Percentiles rank a stretch among this genome's conserved stretches.
These are phyloP conservation scores for Metarhizium anisopliae DNA, from an alignment of 2,329 filamentous ascomycete species.

Conservation along the genomic window DNA sequence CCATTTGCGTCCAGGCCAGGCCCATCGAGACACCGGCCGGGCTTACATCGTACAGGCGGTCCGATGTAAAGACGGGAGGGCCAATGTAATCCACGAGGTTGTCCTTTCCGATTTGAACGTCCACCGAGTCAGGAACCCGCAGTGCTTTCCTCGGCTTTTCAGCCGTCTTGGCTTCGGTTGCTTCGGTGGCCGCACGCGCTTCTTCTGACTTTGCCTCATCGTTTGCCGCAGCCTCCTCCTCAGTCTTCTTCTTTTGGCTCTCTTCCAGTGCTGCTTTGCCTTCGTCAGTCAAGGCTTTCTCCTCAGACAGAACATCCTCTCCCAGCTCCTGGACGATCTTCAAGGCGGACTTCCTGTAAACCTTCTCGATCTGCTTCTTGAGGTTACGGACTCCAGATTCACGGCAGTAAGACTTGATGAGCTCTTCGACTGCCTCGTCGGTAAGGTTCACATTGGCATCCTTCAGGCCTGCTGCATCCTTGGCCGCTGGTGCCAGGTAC, in stretches of 20 bases:
- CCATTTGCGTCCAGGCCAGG: conserved; percentile 95
- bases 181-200: conserved; percentile 18
- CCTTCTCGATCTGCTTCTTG: conserved; percentile 99
- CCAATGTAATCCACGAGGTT: conserved; percentile 96
- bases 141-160: conserved; percentile 67
- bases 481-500: conserved; percentile 89
- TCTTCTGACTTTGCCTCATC: conserved; percentile 13
- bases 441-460: conserved; percentile 83
- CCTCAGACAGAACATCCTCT: conserved; percentile 72
- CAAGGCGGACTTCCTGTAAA: conserved; percentile 91
- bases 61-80: conserved; percentile 88
- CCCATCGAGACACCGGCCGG: conserved; percentile 96
- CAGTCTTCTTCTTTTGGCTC: conserved; percentile 54
- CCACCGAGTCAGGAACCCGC: conserved; percentile 76
- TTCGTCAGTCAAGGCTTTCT: conserved; percentile 74
- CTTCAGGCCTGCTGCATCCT: conserved; percentile 83
- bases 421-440: conserved; percentile 82
- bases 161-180: conserved; percentile 35
- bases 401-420: conserved; percentile 97
- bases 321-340: conserved; percentile 96
- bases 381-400: conserved; percentile 95
- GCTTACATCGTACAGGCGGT: conserved; percentile 87
- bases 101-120: conserved; percentile 77
- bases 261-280: conserved; percentile 71
- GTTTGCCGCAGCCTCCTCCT: conserved; percentile 41